phyloP scores from a whole-genome alignment of 2,329 filamentous ascomycete species.

The Talaromyces sp. region DNA sequence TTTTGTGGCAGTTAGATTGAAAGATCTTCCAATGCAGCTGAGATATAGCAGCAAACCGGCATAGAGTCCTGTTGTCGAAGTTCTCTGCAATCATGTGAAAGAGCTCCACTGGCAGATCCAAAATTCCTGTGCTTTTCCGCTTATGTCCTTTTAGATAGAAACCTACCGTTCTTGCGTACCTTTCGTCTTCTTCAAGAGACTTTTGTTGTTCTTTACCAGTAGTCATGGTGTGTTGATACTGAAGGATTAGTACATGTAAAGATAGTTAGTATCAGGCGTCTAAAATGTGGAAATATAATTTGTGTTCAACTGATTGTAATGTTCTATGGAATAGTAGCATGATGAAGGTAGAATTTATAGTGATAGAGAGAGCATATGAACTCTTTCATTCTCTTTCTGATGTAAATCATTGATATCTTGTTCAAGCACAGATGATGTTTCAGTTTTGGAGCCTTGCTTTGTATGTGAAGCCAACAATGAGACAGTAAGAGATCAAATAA shows the following conservation, averaged over 20 bases:
- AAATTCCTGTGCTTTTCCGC: background rate
- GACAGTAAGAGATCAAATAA: no score
- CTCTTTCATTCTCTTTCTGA: background rate
- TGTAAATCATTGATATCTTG: no score
- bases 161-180: background rate
- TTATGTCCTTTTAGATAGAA: background rate
- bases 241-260: background rate
- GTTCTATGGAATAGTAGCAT: background rate
- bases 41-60: background rate
- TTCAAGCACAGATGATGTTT: no score
- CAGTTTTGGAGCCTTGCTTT: no score
- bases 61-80: background rate
- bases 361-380: background rate
- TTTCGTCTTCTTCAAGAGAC: background rate
- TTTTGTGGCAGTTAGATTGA: background rate
- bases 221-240: background rate
- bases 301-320: background rate
- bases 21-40: background rate
- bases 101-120: slow-evolving; percentile 1
- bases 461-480: no score
- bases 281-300: background rate
- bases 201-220: background rate
- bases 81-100: background rate
- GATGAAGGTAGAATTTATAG: no score
- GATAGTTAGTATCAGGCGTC: background rate